A percentile compares a stretch with the other conserved stretches of the same genome.
phyloP scores from a whole-genome alignment of 2,329 filamentous ascomycete species.

The Clathrospora elynae region DNA sequence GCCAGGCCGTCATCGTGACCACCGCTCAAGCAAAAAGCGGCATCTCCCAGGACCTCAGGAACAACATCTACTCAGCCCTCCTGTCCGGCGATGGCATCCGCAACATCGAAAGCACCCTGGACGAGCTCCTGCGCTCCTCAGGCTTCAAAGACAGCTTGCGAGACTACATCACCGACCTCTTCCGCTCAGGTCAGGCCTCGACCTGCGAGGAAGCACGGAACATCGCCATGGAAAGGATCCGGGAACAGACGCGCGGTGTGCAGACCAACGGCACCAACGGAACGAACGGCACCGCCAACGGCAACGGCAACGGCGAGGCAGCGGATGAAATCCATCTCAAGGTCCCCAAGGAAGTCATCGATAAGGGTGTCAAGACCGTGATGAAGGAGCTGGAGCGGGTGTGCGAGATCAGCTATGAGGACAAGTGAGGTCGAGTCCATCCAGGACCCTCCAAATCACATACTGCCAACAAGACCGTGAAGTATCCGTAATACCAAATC shows the following conservation, averaged over 20 bases:
- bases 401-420: slow-evolving; percentile 46
- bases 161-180: slow-evolving; percentile 59
- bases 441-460: too few species aligned
- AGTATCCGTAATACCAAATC: too few species aligned
- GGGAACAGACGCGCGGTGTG: slow-evolving; percentile 29
- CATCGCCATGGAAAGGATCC: slow-evolving; percentile 53
- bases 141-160: slow-evolving; percentile 65
- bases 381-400: slow-evolving; percentile 59
- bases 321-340: slow-evolving; percentile 49
- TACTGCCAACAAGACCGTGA: too few species aligned
- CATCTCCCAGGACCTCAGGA: slow-evolving; percentile 49
- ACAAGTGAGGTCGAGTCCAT: too few species aligned
- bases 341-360: slow-evolving; percentile 56
- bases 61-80: slow-evolving; percentile 54
- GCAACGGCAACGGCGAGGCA: slow-evolving; percentile 38
- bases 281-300: slow-evolving; percentile 32
- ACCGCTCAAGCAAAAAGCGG: slow-evolving; percentile 50
- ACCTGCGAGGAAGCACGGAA: slow-evolving; percentile 62
- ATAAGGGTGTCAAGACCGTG: slow-evolving; percentile 57
- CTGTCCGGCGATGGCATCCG: slow-evolving; percentile 57
- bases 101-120: slow-evolving; percentile 60
- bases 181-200: slow-evolving; percentile 62
- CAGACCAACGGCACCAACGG: slow-evolving; percentile 20
- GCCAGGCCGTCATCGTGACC: slow-evolving; percentile 34
- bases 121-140: slow-evolving; percentile 60